These are phyloP conservation scores for Terfezia claveryi DNA, from an alignment of 495 filamentous ascomycete species.

Conservation along the genomic window DNA sequence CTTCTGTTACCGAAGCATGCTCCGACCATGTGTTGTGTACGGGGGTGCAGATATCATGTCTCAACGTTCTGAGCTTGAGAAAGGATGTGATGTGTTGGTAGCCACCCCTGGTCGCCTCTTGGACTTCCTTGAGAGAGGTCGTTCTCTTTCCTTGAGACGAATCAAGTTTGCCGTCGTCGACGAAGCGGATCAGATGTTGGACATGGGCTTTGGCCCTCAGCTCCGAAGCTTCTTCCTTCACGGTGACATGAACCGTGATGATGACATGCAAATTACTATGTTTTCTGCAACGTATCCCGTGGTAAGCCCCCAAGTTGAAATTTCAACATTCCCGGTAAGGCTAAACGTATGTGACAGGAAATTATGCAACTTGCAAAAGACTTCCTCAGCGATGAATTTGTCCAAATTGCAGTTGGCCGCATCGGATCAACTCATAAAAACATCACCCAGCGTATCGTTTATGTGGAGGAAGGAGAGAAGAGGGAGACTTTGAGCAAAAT, in stretches of 20 bases:
- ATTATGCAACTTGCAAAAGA: constrained; percentile 53
- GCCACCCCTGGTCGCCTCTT: constrained; percentile 67
- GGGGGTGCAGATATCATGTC: constrained; percentile 49
- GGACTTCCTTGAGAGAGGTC: constrained; percentile 52
- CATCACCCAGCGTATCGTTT: constrained; percentile 53
- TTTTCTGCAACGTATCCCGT: constrained; percentile 71
- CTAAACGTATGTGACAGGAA: constrained; percentile 22
- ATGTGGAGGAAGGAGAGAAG: constrained; percentile 39
- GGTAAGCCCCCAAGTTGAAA: neutral
- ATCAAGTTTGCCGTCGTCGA: constrained; percentile 65
- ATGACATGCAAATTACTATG: constrained; percentile 66
- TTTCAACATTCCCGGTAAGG: neutral
- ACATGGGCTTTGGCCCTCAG: constrained; percentile 24
- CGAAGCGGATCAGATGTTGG: constrained; percentile 82
- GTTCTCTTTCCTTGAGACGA: constrained; percentile 48
- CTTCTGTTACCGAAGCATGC: constrained; percentile 80
- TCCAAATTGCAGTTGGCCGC: constrained; percentile 67
- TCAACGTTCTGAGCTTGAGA: constrained; percentile 48
- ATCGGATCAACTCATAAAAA: constrained; percentile 57
- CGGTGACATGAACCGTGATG: constrained; percentile 43
- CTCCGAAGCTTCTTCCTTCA: constrained; percentile 20
- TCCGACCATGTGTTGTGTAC: constrained; percentile 79
- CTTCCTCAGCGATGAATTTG: constrained; percentile 46
- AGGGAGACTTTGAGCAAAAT: constrained; percentile 49
- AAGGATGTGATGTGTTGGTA: constrained; percentile 76